These are phyloP conservation scores for Mycosarcoma maydis DNA, from an alignment of 1,284 basidiomycete genomes.

Conservation along the genomic window DNA sequence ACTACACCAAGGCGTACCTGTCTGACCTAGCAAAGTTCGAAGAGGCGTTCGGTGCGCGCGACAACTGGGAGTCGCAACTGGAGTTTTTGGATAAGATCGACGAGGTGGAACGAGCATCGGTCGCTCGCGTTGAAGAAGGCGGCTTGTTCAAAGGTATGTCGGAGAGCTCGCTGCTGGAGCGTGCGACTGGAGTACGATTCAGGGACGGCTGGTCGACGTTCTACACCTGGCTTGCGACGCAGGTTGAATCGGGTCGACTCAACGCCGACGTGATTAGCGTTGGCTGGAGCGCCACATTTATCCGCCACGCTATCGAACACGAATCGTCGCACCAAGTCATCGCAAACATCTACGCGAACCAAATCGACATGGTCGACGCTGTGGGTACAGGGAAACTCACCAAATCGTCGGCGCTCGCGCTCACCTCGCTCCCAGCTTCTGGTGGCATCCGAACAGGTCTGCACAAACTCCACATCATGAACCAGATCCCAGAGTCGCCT, in stretches of 20 bases:
- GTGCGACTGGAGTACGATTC: conserved; percentile 28
- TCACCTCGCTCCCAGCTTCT: not conserved
- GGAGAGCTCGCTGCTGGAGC: not conserved
- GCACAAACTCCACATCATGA: conserved; percentile 49
- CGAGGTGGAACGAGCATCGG: conserved; percentile 41
- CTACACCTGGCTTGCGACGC: conserved; percentile 19
- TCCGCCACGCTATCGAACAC: conserved; percentile 31
- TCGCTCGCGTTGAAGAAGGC: conserved; percentile 39
- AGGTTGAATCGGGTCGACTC: not conserved
- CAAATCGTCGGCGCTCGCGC: conserved; percentile 4
- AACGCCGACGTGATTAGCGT: conserved; percentile 55
- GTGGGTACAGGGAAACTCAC: conserved; percentile 48
- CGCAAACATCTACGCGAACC: conserved; percentile 50
- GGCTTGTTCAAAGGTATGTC: conserved; percentile 49
- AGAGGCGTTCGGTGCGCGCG: conserved; percentile 5
- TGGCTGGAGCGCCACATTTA: conserved; percentile 59
- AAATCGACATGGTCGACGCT: conserved; percentile 36
- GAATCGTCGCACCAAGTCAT: conserved; percentile 1
- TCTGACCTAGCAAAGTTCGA: conserved; percentile 32
- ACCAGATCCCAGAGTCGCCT: conserved; percentile 6
- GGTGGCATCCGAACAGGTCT: conserved; percentile 46
- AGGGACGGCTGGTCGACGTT: conserved; percentile 44
- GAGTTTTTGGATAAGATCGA: conserved; percentile 38
- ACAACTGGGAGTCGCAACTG: conserved; percentile 26
- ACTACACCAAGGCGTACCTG: conserved; percentile 50